phyloP scores from a whole-genome alignment of 2,329 filamentous ascomycete species.

The Aschersonia sp. region DNA sequence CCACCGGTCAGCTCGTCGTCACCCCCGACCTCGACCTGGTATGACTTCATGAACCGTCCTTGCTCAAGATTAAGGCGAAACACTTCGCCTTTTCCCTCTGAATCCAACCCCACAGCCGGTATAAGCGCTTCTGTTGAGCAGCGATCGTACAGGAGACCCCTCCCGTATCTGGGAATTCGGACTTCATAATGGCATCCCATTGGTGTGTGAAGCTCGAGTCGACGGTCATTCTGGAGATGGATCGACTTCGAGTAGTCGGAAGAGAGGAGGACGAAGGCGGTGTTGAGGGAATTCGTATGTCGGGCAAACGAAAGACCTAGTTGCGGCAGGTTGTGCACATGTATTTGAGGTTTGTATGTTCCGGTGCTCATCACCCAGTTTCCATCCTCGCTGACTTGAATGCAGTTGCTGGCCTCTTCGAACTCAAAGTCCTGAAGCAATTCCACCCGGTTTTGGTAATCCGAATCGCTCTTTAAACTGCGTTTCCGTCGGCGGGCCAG shows the following conservation, averaged over 20 bases:
- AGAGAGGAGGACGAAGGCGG: conserved; percentile 78
- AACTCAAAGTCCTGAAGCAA: conserved; percentile 96
- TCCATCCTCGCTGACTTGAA: conserved; percentile 85
- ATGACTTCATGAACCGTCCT: conserved; percentile 87
- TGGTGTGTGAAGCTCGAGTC: conserved; percentile 84
- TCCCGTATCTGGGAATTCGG: conserved; percentile 83
- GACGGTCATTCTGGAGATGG: conserved; percentile 83
- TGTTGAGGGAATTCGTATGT: conserved; percentile 83
- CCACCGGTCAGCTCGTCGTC: conserved; percentile 60
- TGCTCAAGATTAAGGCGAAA: conserved; percentile 85
- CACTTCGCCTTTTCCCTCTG: conserved; percentile 78
- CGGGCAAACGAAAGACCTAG: conserved; percentile 85
- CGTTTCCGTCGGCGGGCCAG: conserved; percentile 78
- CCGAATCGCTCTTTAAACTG: conserved; percentile 80
- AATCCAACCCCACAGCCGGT: conserved; percentile 74
- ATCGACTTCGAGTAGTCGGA: conserved; percentile 88
- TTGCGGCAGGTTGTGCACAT: conserved; percentile 88
- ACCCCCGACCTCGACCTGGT: conserved; percentile 77
- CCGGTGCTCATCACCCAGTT: conserved; percentile 96
- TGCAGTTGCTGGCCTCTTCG: conserved; percentile 82
- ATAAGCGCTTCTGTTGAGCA: conserved; percentile 73
- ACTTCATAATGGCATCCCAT: conserved; percentile 77
- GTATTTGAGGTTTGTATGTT: conserved; percentile 56
- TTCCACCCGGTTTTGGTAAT: conserved; percentile 88
- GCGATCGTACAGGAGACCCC: conserved; percentile 75